Evolutionary conservation across 148 eudicot species (phyloP).

Genomic region (Rhododendron kiyosumense): DNA sequence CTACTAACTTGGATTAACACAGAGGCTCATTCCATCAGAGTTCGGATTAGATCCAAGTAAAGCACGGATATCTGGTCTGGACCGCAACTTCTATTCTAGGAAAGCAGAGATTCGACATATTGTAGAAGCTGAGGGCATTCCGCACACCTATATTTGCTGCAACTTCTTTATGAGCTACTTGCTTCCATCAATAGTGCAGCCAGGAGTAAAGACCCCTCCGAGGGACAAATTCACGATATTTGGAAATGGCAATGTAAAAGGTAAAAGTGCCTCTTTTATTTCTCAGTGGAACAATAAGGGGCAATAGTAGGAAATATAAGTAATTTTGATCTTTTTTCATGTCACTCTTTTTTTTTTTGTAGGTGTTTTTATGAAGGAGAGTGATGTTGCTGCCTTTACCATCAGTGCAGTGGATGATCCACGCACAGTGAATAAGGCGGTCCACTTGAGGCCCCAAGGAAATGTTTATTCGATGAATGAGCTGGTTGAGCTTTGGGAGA

Average conservation of each 20-base stretch:
- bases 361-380: conserved; percentile 74
- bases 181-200: conserved; percentile 85
- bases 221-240: conserved; percentile 65
- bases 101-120: conserved; percentile 73
- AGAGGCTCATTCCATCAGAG: conserved; percentile 87
- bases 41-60: conserved; percentile 68
- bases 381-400: conserved; percentile 80
- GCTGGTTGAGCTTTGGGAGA: conserved; percentile 68
- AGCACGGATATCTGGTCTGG: conserved; percentile 41
- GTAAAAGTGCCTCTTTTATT: conserved; percentile 21
- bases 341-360: not conserved
- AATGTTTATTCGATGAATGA: conserved; percentile 70
- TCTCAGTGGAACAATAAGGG: not conserved
- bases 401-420: conserved; percentile 80
- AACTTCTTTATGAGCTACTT: conserved; percentile 66
- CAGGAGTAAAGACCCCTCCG: conserved; percentile 64
- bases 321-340: not conserved
- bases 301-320: not conserved
- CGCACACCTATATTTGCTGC: conserved; percentile 66
- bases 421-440: conserved; percentile 57
- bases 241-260: conserved; percentile 78
- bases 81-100: conserved; percentile 38
- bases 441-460: conserved; percentile 75
- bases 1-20: conserved; percentile 4
- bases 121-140: conserved; percentile 70